Evolutionary conservation across 768 basidiomycete genomes (phyloP).

Genomic region (Tricholoma bakamatsutake): DNA sequence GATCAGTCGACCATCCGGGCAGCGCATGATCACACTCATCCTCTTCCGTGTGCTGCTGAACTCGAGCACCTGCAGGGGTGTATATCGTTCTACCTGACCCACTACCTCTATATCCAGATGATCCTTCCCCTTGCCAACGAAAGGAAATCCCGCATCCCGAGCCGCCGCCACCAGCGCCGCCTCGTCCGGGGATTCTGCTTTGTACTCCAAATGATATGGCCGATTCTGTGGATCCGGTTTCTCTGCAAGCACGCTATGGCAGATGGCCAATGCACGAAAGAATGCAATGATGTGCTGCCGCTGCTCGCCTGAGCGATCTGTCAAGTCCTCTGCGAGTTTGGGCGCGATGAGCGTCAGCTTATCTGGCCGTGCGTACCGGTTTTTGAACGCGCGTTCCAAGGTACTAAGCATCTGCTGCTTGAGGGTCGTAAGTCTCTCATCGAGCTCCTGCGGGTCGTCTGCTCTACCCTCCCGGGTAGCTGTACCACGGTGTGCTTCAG

Average conservation of each 20-base stretch:
- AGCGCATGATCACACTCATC: slow-evolving; percentile 89
- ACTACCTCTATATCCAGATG: slow-evolving; percentile 85
- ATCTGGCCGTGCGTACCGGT: slow-evolving; percentile 75
- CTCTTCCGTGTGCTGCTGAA: slow-evolving; percentile 94
- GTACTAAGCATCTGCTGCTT: slow-evolving; percentile 73
- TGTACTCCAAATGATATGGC: slow-evolving; percentile 75
- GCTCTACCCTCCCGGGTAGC: slow-evolving; percentile 75
- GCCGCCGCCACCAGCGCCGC: slow-evolving; percentile 91
- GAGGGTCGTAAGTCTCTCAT: slow-evolving; percentile 51
- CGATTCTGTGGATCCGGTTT: slow-evolving; percentile 53
- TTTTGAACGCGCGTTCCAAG: slow-evolving; percentile 81
- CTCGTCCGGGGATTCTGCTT: slow-evolving; percentile 95
- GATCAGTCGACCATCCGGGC: slow-evolving; percentile 75
- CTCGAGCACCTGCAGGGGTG: slow-evolving; percentile 75
- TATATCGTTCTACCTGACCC: slow-evolving; percentile 82
- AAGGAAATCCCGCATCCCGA: slow-evolving; percentile 90
- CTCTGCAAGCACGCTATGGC: slow-evolving; percentile 88
- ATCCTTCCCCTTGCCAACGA: slow-evolving; percentile 70
- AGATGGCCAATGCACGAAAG: slow-evolving; percentile 92
- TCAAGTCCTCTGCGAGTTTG: slow-evolving; percentile 72
- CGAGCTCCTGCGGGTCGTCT: slow-evolving; percentile 70
- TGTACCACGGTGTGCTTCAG: slow-evolving; percentile 92
- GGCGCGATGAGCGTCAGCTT: slow-evolving; percentile 87
- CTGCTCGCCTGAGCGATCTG: slow-evolving; percentile 54
- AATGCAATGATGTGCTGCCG: slow-evolving; percentile 69